These are phyloP conservation scores for Tubosaeta sp. DNA, from an alignment of 768 basidiomycete species.

Conservation along the genomic window DNA sequence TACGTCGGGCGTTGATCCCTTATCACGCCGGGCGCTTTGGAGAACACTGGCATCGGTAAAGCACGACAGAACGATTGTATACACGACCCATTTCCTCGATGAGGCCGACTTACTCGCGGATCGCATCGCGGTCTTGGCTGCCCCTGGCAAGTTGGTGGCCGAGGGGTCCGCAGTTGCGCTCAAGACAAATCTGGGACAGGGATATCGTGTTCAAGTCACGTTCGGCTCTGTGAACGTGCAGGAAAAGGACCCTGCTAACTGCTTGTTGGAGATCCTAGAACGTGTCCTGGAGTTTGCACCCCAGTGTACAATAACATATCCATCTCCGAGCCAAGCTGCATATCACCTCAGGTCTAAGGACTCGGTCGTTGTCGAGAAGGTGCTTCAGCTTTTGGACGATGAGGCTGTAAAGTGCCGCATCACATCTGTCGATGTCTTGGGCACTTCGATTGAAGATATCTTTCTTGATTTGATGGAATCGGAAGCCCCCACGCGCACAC, in stretches of 20 bases:
- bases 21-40: slow-evolving; percentile 77
- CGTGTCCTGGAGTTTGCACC: slow-evolving; percentile 45
- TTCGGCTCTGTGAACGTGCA: slow-evolving; percentile 36
- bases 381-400: slow-evolving; percentile 52
- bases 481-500: slow-evolving; percentile 3
- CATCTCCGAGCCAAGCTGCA: slow-evolving; percentile 40
- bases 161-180: slow-evolving; percentile 71
- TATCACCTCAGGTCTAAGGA: slow-evolving; percentile 66
- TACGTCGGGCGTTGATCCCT: slow-evolving; percentile 78
- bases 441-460: slow-evolving; percentile 78
- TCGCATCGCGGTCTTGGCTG: slow-evolving; percentile 67
- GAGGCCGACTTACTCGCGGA: slow-evolving; percentile 79
- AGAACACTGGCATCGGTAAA: slow-evolving; percentile 64
- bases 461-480: slow-evolving; percentile 69
- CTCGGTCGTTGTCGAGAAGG: slow-evolving; percentile 45
- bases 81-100: slow-evolving; percentile 81
- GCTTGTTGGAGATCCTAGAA: slow-evolving; percentile 33
- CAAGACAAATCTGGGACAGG: slow-evolving; percentile 66
- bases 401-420: slow-evolving; percentile 38
- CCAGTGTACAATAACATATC: slow-evolving; percentile 36
- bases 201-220: slow-evolving; percentile 59
- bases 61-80: slow-evolving; percentile 62
- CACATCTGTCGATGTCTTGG: slow-evolving; percentile 59
- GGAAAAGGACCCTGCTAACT: slow-evolving; percentile 14
- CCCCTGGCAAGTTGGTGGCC: slow-evolving; percentile 72